These are phyloP conservation scores for Apiospora koreana DNA, from an alignment of 2,329 filamentous ascomycete species.

Conservation along the genomic window DNA sequence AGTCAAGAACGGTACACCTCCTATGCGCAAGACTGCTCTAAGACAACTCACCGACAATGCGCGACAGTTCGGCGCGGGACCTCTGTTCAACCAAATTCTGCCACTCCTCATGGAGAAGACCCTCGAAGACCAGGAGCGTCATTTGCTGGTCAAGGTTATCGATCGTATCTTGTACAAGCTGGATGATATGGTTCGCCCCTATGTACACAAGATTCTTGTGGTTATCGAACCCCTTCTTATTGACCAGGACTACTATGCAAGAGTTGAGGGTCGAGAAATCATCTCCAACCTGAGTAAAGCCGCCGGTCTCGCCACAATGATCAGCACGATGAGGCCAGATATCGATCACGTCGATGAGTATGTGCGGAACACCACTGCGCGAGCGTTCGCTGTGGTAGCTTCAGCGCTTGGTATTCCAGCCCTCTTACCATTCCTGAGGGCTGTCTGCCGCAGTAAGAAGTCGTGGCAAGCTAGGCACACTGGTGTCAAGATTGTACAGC, in stretches of 20 bases:
- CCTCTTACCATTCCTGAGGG: slow-evolving; percentile 89
- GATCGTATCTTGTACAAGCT: slow-evolving; percentile 98
- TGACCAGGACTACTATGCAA: slow-evolving; percentile 98
- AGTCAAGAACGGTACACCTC: slow-evolving; percentile 98
- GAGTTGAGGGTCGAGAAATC: slow-evolving; percentile 96
- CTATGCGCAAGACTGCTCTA: slow-evolving; percentile 97
- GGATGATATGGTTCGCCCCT: slow-evolving; percentile 92
- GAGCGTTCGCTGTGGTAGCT: slow-evolving; percentile 95
- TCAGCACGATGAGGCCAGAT: slow-evolving; percentile 98
- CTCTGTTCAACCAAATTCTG: slow-evolving; percentile 96
- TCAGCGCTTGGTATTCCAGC: slow-evolving; percentile 95
- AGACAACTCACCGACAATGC: slow-evolving; percentile 98
- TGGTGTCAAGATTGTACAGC: slow-evolving; percentile 98
- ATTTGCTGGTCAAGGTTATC: slow-evolving; percentile 98
- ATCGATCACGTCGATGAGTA: slow-evolving; percentile 99
- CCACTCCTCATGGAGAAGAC: slow-evolving; percentile 98
- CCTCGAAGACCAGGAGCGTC: slow-evolving; percentile 94
- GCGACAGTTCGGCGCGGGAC: slow-evolving; percentile 88
- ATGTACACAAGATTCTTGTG: slow-evolving; percentile 96
- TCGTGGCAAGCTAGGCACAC: slow-evolving; percentile 98
- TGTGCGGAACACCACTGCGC: slow-evolving; percentile 93
- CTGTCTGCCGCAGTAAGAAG: slow-evolving; percentile 97
- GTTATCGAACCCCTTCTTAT: slow-evolving; percentile 99
- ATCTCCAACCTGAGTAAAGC: slow-evolving; percentile 98
- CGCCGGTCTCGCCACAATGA: slow-evolving; percentile 96